Percentiles rank a stretch among this genome's conserved stretches.
These are phyloP conservation scores for Nothopassalora personata DNA, from an alignment of 2,329 filamentous ascomycete genomes.

Conservation along the genomic window DNA sequence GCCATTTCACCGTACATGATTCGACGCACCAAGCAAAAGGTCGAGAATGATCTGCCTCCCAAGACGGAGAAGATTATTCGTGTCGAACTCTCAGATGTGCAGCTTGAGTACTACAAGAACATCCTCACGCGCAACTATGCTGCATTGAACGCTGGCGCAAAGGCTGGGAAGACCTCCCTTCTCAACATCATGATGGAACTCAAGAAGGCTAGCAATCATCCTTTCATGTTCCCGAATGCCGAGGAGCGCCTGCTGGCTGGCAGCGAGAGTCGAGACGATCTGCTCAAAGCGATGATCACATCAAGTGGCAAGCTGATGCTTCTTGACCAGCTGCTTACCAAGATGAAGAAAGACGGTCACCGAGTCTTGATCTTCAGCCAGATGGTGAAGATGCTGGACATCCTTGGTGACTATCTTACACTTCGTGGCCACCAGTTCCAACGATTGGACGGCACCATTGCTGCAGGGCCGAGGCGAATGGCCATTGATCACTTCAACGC, in stretches of 20 bases:
- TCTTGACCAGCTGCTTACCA: conserved; percentile 87
- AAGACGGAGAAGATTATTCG: conserved; percentile 99
- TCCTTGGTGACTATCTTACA: conserved; percentile 88
- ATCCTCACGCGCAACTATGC: conserved; percentile 95
- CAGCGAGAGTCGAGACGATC: conserved; percentile 76
- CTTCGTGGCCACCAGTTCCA: conserved; percentile 94
- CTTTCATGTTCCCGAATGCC: conserved; percentile 93
- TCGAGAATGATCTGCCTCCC: conserved; percentile 90
- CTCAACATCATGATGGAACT: conserved; percentile 99
- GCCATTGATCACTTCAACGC: conserved; percentile 99
- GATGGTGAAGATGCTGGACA: conserved; percentile 98
- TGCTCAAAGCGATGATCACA: conserved; percentile 86
- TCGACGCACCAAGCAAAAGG: conserved; percentile 92
- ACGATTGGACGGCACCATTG: conserved; percentile 89
- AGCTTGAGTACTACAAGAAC: conserved; percentile 98
- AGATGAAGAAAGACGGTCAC: conserved; percentile 88
- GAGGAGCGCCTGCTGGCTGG: conserved; percentile 79
- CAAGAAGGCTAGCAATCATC: conserved; percentile 98
- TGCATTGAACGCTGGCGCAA: conserved; percentile 82
- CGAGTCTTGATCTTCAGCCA: conserved; percentile 98
- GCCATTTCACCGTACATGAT: conserved; percentile 92
- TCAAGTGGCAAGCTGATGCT: conserved; percentile 99
- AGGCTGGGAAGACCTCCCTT: conserved; percentile 87
- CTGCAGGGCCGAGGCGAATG: conserved; percentile 77
- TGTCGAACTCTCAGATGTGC: conserved; percentile 91